A percentile compares a stretch with the other conserved stretches of the same genome.
Conservation (phyloP, 2,329 filamentous ascomycete species). For the Penicillium sp. region DNA sequence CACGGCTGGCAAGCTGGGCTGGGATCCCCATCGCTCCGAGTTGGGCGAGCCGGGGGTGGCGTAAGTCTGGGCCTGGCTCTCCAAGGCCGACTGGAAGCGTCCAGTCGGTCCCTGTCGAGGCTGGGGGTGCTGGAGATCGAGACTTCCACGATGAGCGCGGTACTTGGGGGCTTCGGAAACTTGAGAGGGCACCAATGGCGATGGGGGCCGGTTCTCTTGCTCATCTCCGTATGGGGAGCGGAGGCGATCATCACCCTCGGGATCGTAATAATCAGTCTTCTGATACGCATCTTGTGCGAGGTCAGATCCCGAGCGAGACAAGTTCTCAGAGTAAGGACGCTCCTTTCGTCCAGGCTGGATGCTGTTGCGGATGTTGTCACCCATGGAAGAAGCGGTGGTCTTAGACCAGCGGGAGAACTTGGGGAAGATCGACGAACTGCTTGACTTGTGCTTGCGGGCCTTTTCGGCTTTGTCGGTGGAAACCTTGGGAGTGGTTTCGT, state of each 20-base stretch:
- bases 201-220: conserved; percentile 54
- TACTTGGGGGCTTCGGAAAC: conserved; percentile 62
- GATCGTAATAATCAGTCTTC: conserved; percentile 45
- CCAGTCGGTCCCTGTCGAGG: conserved; percentile 62
- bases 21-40: conserved; percentile 49
- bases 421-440: conserved; percentile 76
- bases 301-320: conserved; percentile 77
- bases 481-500: conserved; percentile 72
- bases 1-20: conserved; percentile 39
- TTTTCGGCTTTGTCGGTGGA: conserved; percentile 58
- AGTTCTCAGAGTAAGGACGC: conserved; percentile 58
- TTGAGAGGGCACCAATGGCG: conserved; percentile 62
- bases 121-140: conserved; percentile 65
- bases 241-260: conserved; percentile 47
- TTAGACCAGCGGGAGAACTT: conserved; percentile 98
- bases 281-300: conserved; percentile 63
- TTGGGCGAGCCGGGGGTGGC: conserved; percentile 40
- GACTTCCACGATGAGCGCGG: conserved; percentile 62
- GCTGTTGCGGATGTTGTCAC: conserved; percentile 72
- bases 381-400: conserved; percentile 85
- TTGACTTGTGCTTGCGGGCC: conserved; percentile 85
- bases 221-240: conserved; percentile 45
- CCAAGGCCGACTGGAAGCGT: conserved; percentile 62
- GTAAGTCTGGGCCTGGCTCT: conserved; percentile 60
- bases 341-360: conserved; percentile 55